Evolutionary conservation across 2,329 filamentous ascomycete species (phyloP), one percentile per base, ranked within the genome.

Genomic region (Aspergillus unguis): DNA sequence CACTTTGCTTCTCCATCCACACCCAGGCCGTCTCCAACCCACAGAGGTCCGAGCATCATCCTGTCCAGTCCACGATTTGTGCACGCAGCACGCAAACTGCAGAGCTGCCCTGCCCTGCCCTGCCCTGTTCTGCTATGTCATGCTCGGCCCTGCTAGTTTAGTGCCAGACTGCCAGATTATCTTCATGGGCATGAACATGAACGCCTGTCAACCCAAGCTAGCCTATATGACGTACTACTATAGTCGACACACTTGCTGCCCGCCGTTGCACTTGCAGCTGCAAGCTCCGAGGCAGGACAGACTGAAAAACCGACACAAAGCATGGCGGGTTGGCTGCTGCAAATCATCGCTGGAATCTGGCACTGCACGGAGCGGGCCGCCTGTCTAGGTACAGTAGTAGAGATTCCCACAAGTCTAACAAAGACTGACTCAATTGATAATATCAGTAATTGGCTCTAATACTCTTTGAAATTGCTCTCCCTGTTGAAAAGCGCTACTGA

Each of bases 401-500:
- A 35, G 27, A 33, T 23, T 33, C 29, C 31, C 26, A 29, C 36
- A 37, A 35, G 35, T 32, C 37, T 48, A 6, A 17, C 17, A 17
- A 17, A 17, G 17, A 17, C 17, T 17, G 17, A 17, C 17, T 17
- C 17, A 17, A 17, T 17, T 17, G 17, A 17, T 17, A 17, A 17
- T 17, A 17, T 17, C 17, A 17, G 17, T 17, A 17, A 17, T 17
- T 17, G 17, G 17, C 17, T 17, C 17, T 17, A 17, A 17, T 17
- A 17, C 17, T 17, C 17, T 17, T 17, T 17, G 17, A 17, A 17
- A 17, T 17, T 17, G 17, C 35, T 38, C 7, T 17, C 26, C 17
- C 32, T 5, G 6, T 32, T 36, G 17, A 17, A 17, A 45, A 28
- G 36, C 56, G 58, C 58, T 62, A 62, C 58, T 46, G 59, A 60